Base-by-base conservation (phyloP, 1,284 basidiomycete species). In the Ustilago cynodontis region DNA sequence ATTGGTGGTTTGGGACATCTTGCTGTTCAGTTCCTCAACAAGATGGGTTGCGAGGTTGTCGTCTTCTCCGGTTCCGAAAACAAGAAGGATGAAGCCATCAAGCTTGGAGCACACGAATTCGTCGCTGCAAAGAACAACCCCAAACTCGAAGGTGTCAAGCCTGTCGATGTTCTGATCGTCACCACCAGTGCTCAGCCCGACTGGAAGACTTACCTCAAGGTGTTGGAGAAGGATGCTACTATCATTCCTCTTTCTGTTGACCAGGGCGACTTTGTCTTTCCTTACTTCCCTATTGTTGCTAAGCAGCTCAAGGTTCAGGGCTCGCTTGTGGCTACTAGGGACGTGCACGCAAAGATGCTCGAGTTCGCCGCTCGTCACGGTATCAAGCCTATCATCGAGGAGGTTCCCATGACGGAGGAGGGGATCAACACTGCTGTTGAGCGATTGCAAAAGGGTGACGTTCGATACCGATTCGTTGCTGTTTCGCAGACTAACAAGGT, bases 401-500 rank as follows among this genome's bases (percentile, higher is more conserved):
- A 78, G 59, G 77, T 85, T 2, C 75, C 79, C 28, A 85, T 85
- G 83, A 81, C 75, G 51, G 74, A 79, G 57, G 77, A 82, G n/a
- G 79, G 78, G 28, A 58, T 85, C 65, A 83, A 83, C 67, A 13
- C 49, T 47, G 83, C 83, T 28, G 64, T 77, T 9, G 78, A 81
- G 33, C 63, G 83, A 6, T 71, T 83, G 35, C 67, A 80, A 43
- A 80, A 82, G 67, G 82, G 82, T 51, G 80, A 84, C 52, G 79
- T 83, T 1, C 71, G 81, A 33, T 83, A 81, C 71, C 69, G 82
- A 20, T 84, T 84, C 60, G 82, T 84, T 11, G 77, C 82, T 18
- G 71, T 78, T 47, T 75, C 70, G 37, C 65, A 71, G 54, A 77
- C 61, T 45, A 77, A 77, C 66, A 76, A 76, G 61, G 18, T 50